Percentiles rank a stretch among this genome's conserved stretches.
Conservation (phyloP, 192 early-diverging fungal species). For the Spizellomyces sp. region DNA sequence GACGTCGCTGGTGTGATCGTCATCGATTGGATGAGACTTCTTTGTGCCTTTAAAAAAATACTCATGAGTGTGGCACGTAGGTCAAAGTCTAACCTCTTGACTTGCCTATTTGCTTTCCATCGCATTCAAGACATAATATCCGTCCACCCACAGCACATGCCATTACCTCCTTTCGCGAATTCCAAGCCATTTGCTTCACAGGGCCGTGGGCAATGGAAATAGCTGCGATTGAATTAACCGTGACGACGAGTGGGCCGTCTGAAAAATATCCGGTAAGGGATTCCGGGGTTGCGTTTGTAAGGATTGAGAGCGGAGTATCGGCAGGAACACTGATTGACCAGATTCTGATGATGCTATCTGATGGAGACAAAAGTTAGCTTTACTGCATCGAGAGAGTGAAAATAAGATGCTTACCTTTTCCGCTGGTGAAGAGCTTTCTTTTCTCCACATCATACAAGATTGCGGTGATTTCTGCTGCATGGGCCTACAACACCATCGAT, state of each 20-base stretch:
- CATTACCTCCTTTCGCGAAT: conserved; percentile 1
- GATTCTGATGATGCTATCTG: conserved; percentile 42
- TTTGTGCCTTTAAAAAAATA: not conserved
- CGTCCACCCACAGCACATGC: conserved; percentile 1
- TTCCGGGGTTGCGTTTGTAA: not conserved
- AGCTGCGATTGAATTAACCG: too few relatives aligned
- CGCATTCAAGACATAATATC: too few relatives aligned
- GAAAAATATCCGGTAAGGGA: too few relatives aligned
- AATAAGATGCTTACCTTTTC: conserved; percentile 28
- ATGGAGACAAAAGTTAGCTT: not conserved
- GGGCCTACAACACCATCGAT: conserved; percentile 32
- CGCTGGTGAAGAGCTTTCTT: conserved; percentile 35
- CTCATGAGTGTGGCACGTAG: too few relatives aligned
- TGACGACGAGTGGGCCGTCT: too few relatives aligned
- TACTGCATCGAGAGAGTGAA: conserved; percentile 3
- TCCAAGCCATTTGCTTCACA: conserved; percentile 4
- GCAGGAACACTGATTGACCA: conserved; percentile 28
- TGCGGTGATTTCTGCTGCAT: conserved; percentile 31
- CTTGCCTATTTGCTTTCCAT: too few relatives aligned
- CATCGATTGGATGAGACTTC: conserved; percentile 43
- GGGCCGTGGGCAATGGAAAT: too few relatives aligned
- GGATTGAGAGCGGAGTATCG: too few relatives aligned
- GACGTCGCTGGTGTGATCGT: conserved; percentile 45
- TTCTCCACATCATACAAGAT: conserved; percentile 25
- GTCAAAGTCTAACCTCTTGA: too few relatives aligned